A percentile compares a stretch with the other conserved stretches of the same genome.
These are phyloP conservation scores for Poronia punctata DNA, from an alignment of 495 filamentous ascomycete species.

Conservation along the genomic window DNA sequence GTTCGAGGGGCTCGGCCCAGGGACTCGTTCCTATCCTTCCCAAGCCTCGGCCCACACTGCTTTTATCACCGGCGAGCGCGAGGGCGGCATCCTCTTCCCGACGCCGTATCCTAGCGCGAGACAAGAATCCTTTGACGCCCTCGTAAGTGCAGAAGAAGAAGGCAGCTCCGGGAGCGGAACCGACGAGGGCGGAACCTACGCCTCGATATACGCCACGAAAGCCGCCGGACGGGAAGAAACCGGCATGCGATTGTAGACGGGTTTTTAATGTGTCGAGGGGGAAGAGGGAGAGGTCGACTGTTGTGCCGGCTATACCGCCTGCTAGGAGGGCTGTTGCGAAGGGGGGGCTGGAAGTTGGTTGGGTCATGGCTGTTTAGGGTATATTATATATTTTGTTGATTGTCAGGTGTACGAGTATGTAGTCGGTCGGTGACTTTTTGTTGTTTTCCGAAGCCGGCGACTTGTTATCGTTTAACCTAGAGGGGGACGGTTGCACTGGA, in stretches of 20 bases:
- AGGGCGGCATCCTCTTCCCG: conserved; percentile 1
- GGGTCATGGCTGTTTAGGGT: conserved; percentile 8
- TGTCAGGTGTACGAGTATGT: background rate
- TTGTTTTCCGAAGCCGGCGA: background rate
- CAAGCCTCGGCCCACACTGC: background rate
- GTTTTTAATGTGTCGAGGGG: conserved; percentile 91
- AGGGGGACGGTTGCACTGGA: no score
- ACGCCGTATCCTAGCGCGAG: conserved; percentile 13
- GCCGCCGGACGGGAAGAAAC: conserved; percentile 70
- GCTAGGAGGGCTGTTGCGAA: conserved; percentile 54
- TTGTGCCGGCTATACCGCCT: conserved; percentile 76
- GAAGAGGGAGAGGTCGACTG: conserved; percentile 85
- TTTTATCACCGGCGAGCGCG: conserved; percentile 4
- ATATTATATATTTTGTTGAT: background rate
- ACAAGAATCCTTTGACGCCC: conserved; percentile 57
- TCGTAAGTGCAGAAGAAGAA: conserved; percentile 99
- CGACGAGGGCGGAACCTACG: conserved; percentile 65
- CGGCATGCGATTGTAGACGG: conserved; percentile 78
- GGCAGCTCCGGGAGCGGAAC: conserved; percentile 94
- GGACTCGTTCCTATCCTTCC: background rate
- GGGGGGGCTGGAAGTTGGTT: conserved; percentile 23
- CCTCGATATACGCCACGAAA: conserved; percentile 68
- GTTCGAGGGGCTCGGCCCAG: conserved; percentile 36
- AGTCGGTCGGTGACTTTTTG: background rate
- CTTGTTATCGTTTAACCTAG: no score